A percentile compares a stretch with the other conserved stretches of the same genome.
These are phyloP conservation scores for Linnemannia exigua DNA, from an alignment of 192 early-diverging fungal genomes.

Conservation along the genomic window DNA sequence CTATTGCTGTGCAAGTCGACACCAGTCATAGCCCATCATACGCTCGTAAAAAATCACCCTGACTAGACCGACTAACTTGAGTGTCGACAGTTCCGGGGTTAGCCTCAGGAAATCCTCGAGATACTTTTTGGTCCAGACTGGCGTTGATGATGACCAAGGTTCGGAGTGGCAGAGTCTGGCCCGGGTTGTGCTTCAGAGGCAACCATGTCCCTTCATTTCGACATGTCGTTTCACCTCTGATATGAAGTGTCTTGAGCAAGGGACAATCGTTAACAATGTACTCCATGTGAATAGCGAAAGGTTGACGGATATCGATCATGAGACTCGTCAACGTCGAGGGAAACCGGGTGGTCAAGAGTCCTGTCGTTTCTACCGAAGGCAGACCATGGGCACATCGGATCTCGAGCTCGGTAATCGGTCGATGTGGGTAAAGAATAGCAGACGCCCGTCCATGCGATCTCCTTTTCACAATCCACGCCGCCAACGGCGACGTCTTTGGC, in stretches of 20 bases:
- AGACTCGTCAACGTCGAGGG: not conserved
- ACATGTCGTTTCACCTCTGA: not conserved
- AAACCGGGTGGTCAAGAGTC: not conserved
- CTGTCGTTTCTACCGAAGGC: not conserved
- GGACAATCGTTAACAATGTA: not conserved
- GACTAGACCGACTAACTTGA: not conserved
- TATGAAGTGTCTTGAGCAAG: not conserved
- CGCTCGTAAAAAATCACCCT: no score
- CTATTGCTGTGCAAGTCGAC: no score
- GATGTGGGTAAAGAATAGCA: not conserved
- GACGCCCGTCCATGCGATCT: not conserved
- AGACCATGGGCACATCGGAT: not conserved
- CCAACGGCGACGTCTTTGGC: no score
- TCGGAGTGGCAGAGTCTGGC: not conserved
- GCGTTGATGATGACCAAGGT: not conserved
- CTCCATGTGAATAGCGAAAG: not conserved
- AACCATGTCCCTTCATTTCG: not conserved
- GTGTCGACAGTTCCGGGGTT: not conserved
- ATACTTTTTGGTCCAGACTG: not conserved
- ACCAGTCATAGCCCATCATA: no score
- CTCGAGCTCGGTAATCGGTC: not conserved
- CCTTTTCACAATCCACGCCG: not conserved
- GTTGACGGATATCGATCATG: not conserved
- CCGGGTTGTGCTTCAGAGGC: not conserved
- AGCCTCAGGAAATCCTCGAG: not conserved